These are phyloP conservation scores for Lasiodiplodia sp. DNA, from an alignment of 2,329 filamentous ascomycete species.

Conservation along the genomic window DNA sequence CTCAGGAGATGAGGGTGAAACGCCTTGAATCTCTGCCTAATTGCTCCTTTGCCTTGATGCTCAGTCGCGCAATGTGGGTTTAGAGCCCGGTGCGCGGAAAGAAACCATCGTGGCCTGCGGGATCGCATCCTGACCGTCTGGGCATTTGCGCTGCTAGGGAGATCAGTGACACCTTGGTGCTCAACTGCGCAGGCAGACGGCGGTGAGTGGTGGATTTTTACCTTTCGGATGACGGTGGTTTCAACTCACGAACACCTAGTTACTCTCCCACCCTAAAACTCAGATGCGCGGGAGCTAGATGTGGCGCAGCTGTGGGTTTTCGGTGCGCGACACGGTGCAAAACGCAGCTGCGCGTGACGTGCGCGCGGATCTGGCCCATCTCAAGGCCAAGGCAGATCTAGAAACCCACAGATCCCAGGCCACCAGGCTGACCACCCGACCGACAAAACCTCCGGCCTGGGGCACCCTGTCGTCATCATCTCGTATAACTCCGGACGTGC, in stretches of 20 bases:
- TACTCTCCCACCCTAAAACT: background rate
- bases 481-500: background rate
- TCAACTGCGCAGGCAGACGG: slow-evolving; percentile 4
- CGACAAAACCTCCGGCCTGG: background rate
- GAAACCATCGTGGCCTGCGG: background rate
- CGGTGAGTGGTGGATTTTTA: background rate
- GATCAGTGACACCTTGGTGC: background rate
- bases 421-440: background rate
- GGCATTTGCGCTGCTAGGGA: background rate
- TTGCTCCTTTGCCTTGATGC: slow-evolving; percentile 4
- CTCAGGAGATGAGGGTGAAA: background rate
- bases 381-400: background rate
- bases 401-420: background rate
- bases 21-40: slow-evolving; percentile 11
- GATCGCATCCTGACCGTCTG: background rate
- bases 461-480: background rate
- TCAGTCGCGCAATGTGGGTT: slow-evolving; percentile 20
- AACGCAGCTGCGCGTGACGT: slow-evolving; percentile 2
- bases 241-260: background rate
- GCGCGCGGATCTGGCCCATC: background rate
- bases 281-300: background rate
- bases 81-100: background rate
- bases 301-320: slow-evolving; percentile 9
- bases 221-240: background rate
- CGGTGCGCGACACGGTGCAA: background rate